Evolutionary conservation across 2,329 filamentous ascomycete species (phyloP).

Genomic region (Diaporthe australafricana): DNA sequence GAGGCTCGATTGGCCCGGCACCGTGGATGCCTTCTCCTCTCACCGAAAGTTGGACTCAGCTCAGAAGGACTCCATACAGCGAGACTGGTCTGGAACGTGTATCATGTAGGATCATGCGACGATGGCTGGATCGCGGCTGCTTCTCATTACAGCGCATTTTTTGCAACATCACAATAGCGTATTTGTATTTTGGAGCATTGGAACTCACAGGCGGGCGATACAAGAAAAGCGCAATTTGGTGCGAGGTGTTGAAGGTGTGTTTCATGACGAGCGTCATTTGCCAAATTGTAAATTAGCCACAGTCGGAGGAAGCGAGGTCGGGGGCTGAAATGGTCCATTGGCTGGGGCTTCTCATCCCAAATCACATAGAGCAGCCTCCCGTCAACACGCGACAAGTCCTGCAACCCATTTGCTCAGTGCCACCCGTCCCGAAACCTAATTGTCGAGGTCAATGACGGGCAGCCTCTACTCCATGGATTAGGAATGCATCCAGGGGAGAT

Average conservation of each 20-base stretch:
- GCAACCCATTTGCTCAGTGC: too few relatives aligned
- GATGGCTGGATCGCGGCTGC: not conserved
- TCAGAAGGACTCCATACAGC: not conserved
- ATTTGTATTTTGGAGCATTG: not conserved
- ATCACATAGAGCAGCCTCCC: not conserved
- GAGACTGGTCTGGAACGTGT: not conserved
- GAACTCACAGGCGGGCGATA: not conserved
- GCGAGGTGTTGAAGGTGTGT: conserved; percentile 14
- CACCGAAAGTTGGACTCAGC: not conserved
- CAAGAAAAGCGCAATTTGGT: not conserved
- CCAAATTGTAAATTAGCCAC: not conserved
- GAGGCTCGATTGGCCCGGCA: not conserved
- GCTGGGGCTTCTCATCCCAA: not conserved
- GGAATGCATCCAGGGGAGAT: not conserved
- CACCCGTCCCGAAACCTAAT: not conserved
- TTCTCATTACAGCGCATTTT: not conserved
- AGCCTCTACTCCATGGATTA: not conserved
- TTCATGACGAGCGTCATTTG: not conserved
- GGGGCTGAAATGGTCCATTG: not conserved
- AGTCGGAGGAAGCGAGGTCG: not conserved
- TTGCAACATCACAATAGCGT: not conserved
- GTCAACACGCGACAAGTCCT: not conserved
- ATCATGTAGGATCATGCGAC: not conserved
- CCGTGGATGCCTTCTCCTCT: not conserved
- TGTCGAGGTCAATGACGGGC: not conserved